Conservation (phyloP, 768 basidiomycete genomes). For the Nidularia sp. region DNA sequence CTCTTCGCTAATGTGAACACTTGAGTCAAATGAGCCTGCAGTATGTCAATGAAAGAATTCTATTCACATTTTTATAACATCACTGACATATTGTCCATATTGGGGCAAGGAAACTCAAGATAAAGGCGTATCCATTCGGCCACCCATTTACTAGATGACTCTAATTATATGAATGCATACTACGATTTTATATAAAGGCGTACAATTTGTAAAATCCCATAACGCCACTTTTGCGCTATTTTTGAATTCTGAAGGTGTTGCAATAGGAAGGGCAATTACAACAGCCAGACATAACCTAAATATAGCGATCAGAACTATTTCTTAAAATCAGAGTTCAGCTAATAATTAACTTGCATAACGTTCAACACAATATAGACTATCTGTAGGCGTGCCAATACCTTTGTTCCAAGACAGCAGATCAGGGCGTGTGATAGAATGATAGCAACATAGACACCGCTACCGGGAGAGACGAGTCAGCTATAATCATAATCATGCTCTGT, state of each 20-base stretch:
- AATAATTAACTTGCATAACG: slow-evolving; percentile 41
- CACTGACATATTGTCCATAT: slow-evolving; percentile 36
- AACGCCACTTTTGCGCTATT: slow-evolving; percentile 63
- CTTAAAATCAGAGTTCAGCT: too few relatives aligned
- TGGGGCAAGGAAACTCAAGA: slow-evolving; percentile 36
- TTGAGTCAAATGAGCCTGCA: slow-evolving; percentile 43
- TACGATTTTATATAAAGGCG: slow-evolving; percentile 4
- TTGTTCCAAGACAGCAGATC: slow-evolving; percentile 65
- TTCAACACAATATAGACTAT: slow-evolving; percentile 70
- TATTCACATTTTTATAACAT: background rate
- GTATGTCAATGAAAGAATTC: too few relatives aligned
- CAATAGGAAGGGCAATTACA: slow-evolving; percentile 64
- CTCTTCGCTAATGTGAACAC: slow-evolving; percentile 69
- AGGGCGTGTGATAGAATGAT: slow-evolving; percentile 59
- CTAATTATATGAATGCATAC: too few relatives aligned
- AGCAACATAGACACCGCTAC: slow-evolving; percentile 61
- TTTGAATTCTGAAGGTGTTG: slow-evolving; percentile 53
- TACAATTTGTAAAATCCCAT: slow-evolving; percentile 58
- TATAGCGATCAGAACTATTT: background rate
- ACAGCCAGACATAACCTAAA: slow-evolving; percentile 59
- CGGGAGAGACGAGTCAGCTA: background rate
- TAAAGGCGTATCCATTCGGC: slow-evolving; percentile 57
- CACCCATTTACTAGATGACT: slow-evolving; percentile 42
- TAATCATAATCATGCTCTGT: too few relatives aligned
- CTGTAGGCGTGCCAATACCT: slow-evolving; percentile 64